Evolutionary conservation across 805 yeast species (phyloP).

Genomic region (Sugiyamaella chiloensis): DNA sequence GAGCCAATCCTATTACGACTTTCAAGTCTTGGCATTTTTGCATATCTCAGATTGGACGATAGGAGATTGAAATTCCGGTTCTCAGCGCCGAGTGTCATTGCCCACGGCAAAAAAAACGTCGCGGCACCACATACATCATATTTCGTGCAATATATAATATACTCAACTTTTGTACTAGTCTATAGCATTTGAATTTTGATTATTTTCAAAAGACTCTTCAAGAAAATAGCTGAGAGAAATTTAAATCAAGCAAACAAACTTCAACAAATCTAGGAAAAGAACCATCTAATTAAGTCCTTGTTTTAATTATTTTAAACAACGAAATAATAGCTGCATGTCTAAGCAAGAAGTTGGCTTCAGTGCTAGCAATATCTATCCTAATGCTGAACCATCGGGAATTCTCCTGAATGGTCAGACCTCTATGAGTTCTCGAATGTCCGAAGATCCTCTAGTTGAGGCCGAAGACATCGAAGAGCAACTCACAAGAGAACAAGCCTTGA

Average conservation of each 20-base stretch:
- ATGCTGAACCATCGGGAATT: background rate
- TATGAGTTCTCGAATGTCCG: background rate
- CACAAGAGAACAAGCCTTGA: constrained; percentile 1
- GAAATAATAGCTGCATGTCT: too few species aligned
- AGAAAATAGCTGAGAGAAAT: too few species aligned
- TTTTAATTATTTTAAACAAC: too few species aligned
- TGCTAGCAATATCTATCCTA: background rate
- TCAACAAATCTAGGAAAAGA: too few species aligned
- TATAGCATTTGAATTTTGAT: too few species aligned
- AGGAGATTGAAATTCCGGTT: background rate
- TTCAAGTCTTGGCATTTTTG: background rate
- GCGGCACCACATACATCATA: too few species aligned
- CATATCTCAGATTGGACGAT: constrained; percentile 2
- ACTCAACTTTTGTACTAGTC: too few species aligned
- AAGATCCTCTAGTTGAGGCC: background rate
- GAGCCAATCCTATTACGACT: background rate
- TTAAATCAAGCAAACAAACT: too few species aligned
- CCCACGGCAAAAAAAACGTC: background rate
- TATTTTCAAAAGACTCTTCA: too few species aligned
- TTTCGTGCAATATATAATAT: too few species aligned
- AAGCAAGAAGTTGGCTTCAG: background rate
- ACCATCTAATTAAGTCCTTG: too few species aligned
- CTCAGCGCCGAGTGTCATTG: background rate
- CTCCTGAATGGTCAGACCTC: background rate
- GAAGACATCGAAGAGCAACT: constrained; percentile 8